Evolutionary conservation across 176 grass and related monocot species (phyloP).

Genomic region (Phoenix dactylifera): DNA sequence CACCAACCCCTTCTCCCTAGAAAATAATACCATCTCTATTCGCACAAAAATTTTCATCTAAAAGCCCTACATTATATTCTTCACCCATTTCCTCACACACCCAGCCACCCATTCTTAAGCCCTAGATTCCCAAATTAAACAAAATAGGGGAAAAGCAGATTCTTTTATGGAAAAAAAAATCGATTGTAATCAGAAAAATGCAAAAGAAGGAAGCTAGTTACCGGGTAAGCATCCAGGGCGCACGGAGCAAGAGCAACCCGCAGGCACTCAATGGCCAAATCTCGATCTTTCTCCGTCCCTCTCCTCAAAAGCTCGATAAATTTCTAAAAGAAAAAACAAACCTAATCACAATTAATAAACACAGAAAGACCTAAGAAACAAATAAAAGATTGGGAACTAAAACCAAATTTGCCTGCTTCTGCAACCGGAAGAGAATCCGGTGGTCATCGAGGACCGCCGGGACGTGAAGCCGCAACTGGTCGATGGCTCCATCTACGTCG

Average conservation of each 20-base stretch:
- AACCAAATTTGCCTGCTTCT: conserved; percentile 63
- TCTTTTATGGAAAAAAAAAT: too few species aligned
- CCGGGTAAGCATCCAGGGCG: conserved; percentile 88
- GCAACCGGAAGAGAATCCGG: conserved; percentile 81
- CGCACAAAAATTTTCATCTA: too few species aligned
- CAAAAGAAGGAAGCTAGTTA: conserved; percentile 25
- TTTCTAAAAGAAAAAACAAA: conserved; percentile 38
- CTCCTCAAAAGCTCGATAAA: conserved; percentile 86
- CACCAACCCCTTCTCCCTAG: too few species aligned
- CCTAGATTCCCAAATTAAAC: too few species aligned
- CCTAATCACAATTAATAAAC: background rate
- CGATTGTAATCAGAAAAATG: background rate
- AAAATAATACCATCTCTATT: too few species aligned
- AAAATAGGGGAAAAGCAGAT: too few species aligned
- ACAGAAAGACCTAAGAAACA: background rate
- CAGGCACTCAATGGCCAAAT: conserved; percentile 64
- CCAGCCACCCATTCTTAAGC: too few species aligned
- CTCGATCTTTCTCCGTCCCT: conserved; percentile 56
- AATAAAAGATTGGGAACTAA: background rate
- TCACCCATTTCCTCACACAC: too few species aligned
- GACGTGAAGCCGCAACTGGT: conserved; percentile 50
- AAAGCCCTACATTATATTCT: too few species aligned
- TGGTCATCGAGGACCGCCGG: conserved; percentile 65
- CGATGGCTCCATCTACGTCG: conserved; percentile 65
- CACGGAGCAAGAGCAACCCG: conserved; percentile 71